Conservation (phyloP, 108 stramenopile species). For the Chaetoceros tenuissimus region DNA sequence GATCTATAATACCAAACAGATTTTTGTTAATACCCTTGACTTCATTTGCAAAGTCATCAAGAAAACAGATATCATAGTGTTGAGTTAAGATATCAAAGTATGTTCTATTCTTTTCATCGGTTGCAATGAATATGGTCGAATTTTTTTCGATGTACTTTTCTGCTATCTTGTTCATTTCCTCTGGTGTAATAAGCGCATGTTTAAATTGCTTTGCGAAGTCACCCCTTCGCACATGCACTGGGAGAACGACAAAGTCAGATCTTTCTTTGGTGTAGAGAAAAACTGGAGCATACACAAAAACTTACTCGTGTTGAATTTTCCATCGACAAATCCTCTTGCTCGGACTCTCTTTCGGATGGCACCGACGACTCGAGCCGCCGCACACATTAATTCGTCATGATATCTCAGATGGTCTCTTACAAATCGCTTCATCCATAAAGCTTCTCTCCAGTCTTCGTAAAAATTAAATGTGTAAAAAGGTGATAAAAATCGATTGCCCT, state of each 20-base stretch:
- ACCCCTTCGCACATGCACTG: slow-evolving; percentile 70
- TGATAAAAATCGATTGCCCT: slow-evolving; percentile 36
- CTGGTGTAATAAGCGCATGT: slow-evolving; percentile 28
- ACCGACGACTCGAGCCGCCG: slow-evolving; percentile 64
- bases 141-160: slow-evolving; percentile 24
- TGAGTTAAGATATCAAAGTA: slow-evolving; percentile 73
- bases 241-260: no score
- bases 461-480: slow-evolving; percentile 78
- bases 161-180: slow-evolving; percentile 33
- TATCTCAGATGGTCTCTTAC: slow-evolving; percentile 72
- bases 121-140: slow-evolving; percentile 37
- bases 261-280: no score
- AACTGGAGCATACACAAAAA: no score
- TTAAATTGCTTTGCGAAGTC: slow-evolving; percentile 48
- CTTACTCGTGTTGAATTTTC: no score
- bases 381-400: slow-evolving; percentile 71
- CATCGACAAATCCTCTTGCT: slow-evolving; percentile 5
- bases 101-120: slow-evolving; percentile 71
- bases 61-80: slow-evolving; percentile 58
- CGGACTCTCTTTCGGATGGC: slow-evolving; percentile 25
- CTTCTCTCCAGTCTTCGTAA: slow-evolving; percentile 66
- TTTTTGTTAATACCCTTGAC: slow-evolving; percentile 45
- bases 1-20: slow-evolving; percentile 85
- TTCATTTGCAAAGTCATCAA: slow-evolving; percentile 68
- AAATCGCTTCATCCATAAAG: slow-evolving; percentile 66